phyloP scores from a whole-genome alignment of 108 stramenopile genomes.

The Cylindrotheca fusiformis region DNA sequence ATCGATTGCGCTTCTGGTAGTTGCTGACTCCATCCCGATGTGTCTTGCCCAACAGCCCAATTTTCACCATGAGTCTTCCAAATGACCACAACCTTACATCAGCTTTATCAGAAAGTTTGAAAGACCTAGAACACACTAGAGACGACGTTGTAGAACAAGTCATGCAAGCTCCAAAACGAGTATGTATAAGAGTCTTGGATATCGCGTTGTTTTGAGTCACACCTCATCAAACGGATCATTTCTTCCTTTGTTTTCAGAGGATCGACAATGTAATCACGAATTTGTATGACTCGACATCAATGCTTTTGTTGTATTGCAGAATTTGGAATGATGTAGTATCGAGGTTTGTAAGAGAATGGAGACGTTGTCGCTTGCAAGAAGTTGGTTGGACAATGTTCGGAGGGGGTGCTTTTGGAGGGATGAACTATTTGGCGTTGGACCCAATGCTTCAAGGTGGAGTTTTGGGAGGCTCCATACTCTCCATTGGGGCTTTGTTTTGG shows the following conservation, averaged over 20 bases:
- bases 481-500: conserved; percentile 75
- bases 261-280: conserved; percentile 98
- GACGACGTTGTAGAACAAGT: conserved; percentile 93
- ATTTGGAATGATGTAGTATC: conserved; percentile 28
- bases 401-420: conserved; percentile 8
- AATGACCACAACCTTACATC: conserved; percentile 22
- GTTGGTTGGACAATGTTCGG: conserved; percentile 9
- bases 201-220: too few relatives aligned
- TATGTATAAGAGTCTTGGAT: too few relatives aligned
- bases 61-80: conserved; percentile 98
- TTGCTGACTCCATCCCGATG: too few relatives aligned
- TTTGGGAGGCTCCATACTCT: conserved; percentile 62
- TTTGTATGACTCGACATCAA: conserved; percentile 93
- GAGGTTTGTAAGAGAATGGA: conserved; percentile 25
- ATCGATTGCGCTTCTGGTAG: too few relatives aligned
- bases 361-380: conserved; percentile 23
- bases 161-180: conserved; percentile 93
- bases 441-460: conserved; percentile 46
- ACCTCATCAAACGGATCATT: too few relatives aligned
- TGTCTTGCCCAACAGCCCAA: too few relatives aligned
- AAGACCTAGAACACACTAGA: conserved; percentile 82
- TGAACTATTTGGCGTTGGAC: conserved; percentile 26
- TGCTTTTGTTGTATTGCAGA: conserved; percentile 49
- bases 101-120: conserved; percentile 41
- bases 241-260: too few relatives aligned